phyloP scores from a whole-genome alignment of 1,139 yeast genomes.

The Protomyces arabidopsidicola region DNA sequence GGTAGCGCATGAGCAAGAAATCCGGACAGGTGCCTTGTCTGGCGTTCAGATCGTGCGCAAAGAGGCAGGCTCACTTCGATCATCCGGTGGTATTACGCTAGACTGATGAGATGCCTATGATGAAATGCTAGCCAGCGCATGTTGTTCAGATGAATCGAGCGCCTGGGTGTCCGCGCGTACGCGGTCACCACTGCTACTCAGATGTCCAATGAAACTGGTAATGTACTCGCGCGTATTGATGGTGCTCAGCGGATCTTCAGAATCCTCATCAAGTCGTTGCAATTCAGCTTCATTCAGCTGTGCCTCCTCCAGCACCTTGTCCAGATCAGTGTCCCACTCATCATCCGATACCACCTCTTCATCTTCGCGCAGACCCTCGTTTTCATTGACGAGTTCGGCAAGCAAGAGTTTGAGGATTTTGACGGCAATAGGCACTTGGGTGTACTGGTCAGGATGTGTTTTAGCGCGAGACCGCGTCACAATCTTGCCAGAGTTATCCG shows the following conservation, averaged over 20 bases:
- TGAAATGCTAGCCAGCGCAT: background rate
- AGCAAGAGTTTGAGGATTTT: slow-evolving; percentile 28
- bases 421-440: slow-evolving; percentile 14
- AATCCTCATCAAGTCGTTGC: slow-evolving; percentile 6
- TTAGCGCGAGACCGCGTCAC: slow-evolving; percentile 30
- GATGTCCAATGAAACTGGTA: slow-evolving; percentile 38
- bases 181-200: background rate
- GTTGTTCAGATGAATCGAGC: background rate
- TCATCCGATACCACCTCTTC: slow-evolving; percentile 27
- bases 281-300: slow-evolving; percentile 16
- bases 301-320: slow-evolving; percentile 13
- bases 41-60: background rate
- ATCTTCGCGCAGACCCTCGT: slow-evolving; percentile 21
- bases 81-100: background rate
- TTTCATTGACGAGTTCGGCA: slow-evolving; percentile 20
- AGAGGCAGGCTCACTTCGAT: background rate
- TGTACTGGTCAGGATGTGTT: slow-evolving; percentile 26
- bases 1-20: background rate
- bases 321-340: slow-evolving; percentile 25
- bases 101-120: background rate
- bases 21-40: background rate
- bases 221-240: slow-evolving; percentile 16
- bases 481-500: slow-evolving; percentile 26
- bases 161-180: background rate
- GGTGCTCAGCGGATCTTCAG: slow-evolving; percentile 15